Evolutionary conservation across 1,139 yeast species (phyloP).

Genomic region (Suhomyces maxii): DNA sequence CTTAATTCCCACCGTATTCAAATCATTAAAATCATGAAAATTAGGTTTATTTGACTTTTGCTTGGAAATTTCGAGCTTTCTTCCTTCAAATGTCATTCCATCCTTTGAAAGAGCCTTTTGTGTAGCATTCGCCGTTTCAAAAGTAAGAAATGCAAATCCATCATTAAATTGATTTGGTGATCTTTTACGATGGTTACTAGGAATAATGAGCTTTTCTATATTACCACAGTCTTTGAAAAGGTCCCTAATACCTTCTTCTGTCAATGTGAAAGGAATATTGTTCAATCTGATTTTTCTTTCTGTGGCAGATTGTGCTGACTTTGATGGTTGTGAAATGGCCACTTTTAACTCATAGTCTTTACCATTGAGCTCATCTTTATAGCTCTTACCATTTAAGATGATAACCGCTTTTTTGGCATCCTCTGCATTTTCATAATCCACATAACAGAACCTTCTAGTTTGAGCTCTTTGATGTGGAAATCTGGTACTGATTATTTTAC

Average conservation of each 20-base stretch:
- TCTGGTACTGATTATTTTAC: conserved; percentile 55
- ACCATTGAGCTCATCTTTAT: conserved; percentile 21
- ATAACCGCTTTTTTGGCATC: conserved; percentile 52
- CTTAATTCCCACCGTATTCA: conserved; percentile 41
- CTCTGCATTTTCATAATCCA: conserved; percentile 52
- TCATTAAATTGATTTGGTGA: conserved; percentile 29
- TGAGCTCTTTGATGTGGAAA: conserved; percentile 61
- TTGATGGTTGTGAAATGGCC: conserved; percentile 55
- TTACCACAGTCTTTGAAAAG: conserved; percentile 31
- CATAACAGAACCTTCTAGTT: conserved; percentile 72
- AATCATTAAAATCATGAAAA: conserved; percentile 27
- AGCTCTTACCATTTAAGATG: conserved; percentile 38
- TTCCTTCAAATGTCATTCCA: conserved; percentile 36
- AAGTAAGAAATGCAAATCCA: conserved; percentile 61
- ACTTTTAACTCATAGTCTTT: conserved; percentile 46
- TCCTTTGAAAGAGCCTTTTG: conserved; percentile 40
- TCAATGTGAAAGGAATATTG: conserved; percentile 46
- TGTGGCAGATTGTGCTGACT: conserved; percentile 32
- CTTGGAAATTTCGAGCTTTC: conserved; percentile 46
- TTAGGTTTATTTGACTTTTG: conserved; percentile 18
- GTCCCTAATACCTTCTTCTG: conserved; percentile 26
- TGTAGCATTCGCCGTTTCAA: conserved; percentile 38
- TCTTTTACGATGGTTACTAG: conserved; percentile 34
- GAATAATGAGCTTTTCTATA: conserved; percentile 54
- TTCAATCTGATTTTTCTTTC: conserved; percentile 56